Conservation (phyloP, 192 early-diverging fungal genomes). For the Chytriomyces hyalinus region DNA sequence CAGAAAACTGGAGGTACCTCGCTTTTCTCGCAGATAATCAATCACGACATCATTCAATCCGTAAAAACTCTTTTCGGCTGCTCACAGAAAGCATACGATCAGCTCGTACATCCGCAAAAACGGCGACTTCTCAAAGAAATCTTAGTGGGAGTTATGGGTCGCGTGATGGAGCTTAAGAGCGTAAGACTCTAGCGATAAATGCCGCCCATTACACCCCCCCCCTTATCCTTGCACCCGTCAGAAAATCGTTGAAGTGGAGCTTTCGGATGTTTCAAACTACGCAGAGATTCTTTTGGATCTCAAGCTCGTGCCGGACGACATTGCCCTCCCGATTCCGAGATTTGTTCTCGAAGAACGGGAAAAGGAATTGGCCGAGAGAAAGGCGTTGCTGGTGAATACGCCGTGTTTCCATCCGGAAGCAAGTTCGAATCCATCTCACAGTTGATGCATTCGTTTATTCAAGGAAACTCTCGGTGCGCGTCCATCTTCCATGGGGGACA, state of each 20-base stretch:
- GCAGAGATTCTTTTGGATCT: constrained; percentile 61
- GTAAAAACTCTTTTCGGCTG: constrained; percentile 4
- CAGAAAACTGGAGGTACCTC: constrained; percentile 55
- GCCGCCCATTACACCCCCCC: not conserved
- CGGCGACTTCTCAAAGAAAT: constrained; percentile 58
- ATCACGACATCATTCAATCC: constrained; percentile 16
- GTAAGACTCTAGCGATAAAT: constrained; percentile 38
- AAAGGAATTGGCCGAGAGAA: constrained; percentile 35
- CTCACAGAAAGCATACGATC: constrained; percentile 58
- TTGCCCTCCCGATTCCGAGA: constrained; percentile 54
- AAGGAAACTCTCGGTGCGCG: constrained; percentile 57
- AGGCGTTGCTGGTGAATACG: constrained; percentile 40
- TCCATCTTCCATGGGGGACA: constrained; percentile 49
- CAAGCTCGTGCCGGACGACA: constrained; percentile 62
- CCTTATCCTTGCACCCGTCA: constrained; percentile 3
- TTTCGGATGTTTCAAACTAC: constrained; percentile 56
- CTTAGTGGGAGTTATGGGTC: constrained; percentile 55
- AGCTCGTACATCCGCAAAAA: constrained; percentile 68
- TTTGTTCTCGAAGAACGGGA: constrained; percentile 60
- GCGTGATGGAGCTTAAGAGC: constrained; percentile 62
- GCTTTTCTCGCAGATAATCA: not conserved
- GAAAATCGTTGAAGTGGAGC: constrained; percentile 66
- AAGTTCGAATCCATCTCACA: too few species aligned
- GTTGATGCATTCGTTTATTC: too few species aligned
- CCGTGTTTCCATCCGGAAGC: too few species aligned